A percentile compares a stretch with the other conserved stretches of the same genome.
phyloP scores from a whole-genome alignment of 2,329 filamentous ascomycete genomes.

The Colletotrichum somersetense region DNA sequence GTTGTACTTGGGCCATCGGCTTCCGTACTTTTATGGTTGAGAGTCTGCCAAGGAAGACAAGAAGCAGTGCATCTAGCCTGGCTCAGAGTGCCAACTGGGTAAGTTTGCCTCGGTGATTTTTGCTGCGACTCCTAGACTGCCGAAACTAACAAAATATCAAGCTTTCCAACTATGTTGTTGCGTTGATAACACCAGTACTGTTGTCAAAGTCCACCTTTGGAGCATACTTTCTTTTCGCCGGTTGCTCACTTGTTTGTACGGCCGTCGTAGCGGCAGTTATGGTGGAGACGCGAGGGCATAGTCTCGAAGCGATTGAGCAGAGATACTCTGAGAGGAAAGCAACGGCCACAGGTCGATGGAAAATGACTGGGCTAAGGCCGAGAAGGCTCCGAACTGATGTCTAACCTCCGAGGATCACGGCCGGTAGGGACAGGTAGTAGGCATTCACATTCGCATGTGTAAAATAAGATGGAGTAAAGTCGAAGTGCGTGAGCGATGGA shows the following conservation, averaged over 20 bases:
- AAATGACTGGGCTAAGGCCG: slow-evolving; percentile 7
- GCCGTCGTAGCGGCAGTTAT: slow-evolving; percentile 55
- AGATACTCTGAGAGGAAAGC: slow-evolving; percentile 26
- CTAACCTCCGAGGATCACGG: neutral
- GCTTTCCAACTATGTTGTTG: slow-evolving; percentile 60
- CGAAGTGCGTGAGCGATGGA: no score
- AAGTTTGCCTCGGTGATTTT: slow-evolving; percentile 26
- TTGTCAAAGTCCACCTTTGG: slow-evolving; percentile 55
- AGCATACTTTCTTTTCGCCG: slow-evolving; percentile 61
- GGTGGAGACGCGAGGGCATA: slow-evolving; percentile 58
- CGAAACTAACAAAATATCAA: slow-evolving; percentile 38
- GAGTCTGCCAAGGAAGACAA: slow-evolving; percentile 66
- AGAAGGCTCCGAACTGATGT: slow-evolving; percentile 5
- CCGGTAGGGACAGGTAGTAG: no score
- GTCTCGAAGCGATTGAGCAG: slow-evolving; percentile 56
- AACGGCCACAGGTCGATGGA: neutral
- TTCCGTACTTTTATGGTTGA: slow-evolving; percentile 66
- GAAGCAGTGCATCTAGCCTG: slow-evolving; percentile 66
- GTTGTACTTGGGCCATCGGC: slow-evolving; percentile 64
- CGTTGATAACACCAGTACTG: slow-evolving; percentile 58
- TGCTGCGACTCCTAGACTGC: neutral
- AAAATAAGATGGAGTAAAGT: no score
- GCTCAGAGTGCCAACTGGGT: slow-evolving; percentile 67
- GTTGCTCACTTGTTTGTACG: slow-evolving; percentile 53
- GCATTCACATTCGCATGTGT: neutral